Evolutionary conservation across 2,329 filamentous ascomycete species (phyloP), one percentile per base, ranked within the genome.

Genomic region (Paracorniculantispora psalliotae): DNA sequence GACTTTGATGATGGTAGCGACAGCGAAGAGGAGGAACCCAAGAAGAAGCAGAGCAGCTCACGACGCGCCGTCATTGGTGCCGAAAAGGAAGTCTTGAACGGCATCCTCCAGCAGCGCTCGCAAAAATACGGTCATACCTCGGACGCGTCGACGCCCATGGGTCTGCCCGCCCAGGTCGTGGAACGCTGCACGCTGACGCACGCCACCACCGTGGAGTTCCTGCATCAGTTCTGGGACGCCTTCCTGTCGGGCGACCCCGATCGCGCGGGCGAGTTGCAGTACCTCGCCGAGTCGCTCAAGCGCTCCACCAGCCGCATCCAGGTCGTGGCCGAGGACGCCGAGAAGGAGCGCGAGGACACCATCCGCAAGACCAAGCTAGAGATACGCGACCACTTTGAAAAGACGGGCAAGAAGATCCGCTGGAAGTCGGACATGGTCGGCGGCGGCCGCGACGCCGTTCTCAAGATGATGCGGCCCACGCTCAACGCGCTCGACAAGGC

Each of bases 161-260:
- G 79, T 25, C 67, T 77, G 3, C 77, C 87, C 3, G 67, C 75
- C 1, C 78, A 82, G 1, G 76, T 89, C 21, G 77, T 83, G 4
- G 79, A 86, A 46, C 83, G 83, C 58, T 86, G 83, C 64, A 75
- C 74, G 43, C 73, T 85, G 58, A 96, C 93, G 0, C 92, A 97
- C 71, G 92, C 92, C 56, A 99, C 94, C 0, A 96, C 91, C 0
- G 88, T 90, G 39, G 94, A 99, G 69, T 99, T 97, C 68, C 78
- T 99, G n/a, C 90, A 93, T 67, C 96, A 97, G 72, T 99, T 99
- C 77, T 99, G 93, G 93, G 83, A 85, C 35, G 86, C 92, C 0
- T 99, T 96, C 68, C 81, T 96, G 26, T 97, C 92, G 0, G 93
- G 92, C 15, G 91, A 97, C 68, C 77, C 90, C 1, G 87, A 91